phyloP scores from a whole-genome alignment of 2,329 filamentous ascomycete genomes.

The Verticillium alfalfae region DNA sequence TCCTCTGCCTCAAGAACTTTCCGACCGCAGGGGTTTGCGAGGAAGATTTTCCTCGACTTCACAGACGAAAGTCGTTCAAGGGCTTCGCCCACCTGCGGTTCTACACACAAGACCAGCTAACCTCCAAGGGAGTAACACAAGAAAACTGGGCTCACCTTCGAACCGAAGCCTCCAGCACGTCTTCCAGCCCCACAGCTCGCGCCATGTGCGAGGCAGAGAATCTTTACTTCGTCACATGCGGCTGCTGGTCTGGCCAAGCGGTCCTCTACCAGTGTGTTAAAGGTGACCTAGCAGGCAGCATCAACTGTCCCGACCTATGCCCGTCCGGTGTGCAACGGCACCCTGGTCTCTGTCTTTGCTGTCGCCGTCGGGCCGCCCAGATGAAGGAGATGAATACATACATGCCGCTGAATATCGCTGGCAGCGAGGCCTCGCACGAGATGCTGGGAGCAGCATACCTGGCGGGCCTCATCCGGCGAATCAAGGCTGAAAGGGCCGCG shows the following conservation, averaged over 20 bases:
- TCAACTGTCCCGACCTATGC: conserved; percentile 1
- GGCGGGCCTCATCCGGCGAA: background rate
- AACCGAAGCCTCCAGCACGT: too few species aligned
- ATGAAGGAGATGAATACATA: background rate
- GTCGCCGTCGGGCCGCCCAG: conserved; percentile 3
- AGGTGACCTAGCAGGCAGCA: background rate
- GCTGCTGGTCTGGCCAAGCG: conserved; percentile 7
- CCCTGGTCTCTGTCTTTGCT: conserved; percentile 6
- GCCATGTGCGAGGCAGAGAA: conserved; percentile 10
- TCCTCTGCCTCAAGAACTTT: too few species aligned
- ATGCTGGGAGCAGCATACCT: background rate
- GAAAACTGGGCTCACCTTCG: too few species aligned
- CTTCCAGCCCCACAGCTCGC: too few species aligned
- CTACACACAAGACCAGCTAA: too few species aligned
- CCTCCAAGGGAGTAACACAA: too few species aligned
- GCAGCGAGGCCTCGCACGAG: background rate
- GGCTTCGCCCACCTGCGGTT: too few species aligned
- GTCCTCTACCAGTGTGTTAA: conserved; percentile 4
- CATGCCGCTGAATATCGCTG: background rate
- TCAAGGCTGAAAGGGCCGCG: background rate
- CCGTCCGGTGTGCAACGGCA: conserved; percentile 6
- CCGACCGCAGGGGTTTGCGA: too few species aligned
- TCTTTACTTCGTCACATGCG: conserved; percentile 6
- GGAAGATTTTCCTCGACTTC: too few species aligned
- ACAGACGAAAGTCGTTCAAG: too few species aligned